A percentile compares a stretch with the other conserved stretches of the same genome.
phyloP scores from a whole-genome alignment of 495 filamentous ascomycete genomes.

The Penicillium parvum region DNA sequence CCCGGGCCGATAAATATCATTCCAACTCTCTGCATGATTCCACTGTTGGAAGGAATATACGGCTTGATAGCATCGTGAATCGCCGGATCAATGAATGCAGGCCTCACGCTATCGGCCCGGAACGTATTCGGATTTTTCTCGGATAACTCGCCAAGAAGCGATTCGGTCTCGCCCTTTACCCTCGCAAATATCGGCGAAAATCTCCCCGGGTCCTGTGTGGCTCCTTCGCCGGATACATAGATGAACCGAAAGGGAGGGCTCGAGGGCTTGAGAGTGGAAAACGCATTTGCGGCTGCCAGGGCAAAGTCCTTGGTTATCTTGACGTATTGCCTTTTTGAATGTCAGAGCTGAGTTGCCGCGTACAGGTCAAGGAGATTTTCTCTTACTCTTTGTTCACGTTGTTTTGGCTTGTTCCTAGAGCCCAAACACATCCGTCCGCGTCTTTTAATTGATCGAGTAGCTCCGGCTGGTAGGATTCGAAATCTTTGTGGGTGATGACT shows the following conservation, averaged over 20 bases:
- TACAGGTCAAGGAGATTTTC: too few species aligned
- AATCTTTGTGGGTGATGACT: conserved; percentile 67
- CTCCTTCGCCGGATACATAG: conserved; percentile 60
- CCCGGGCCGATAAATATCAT: conserved; percentile 4
- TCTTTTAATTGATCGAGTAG: conserved; percentile 57
- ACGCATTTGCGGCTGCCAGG: conserved; percentile 56
- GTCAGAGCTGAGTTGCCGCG: neutral
- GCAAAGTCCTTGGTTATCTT: conserved; percentile 63
- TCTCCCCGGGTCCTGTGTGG: conserved; percentile 43
- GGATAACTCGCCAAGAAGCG: conserved; percentile 43
- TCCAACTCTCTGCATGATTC: neutral
- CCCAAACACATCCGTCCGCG: conserved; percentile 67
- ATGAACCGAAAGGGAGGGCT: conserved; percentile 55
- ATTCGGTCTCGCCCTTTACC: conserved; percentile 62
- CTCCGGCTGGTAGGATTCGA: conserved; percentile 48
- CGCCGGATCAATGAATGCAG: conserved; percentile 47
- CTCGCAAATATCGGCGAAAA: conserved; percentile 54
- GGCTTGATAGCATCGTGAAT: conserved; percentile 46
- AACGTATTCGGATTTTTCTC: conserved; percentile 40
- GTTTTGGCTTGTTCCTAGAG: conserved; percentile 56
- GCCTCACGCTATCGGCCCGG: conserved; percentile 48
- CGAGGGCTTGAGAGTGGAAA: conserved; percentile 45
- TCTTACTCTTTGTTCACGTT: conserved; percentile 57
- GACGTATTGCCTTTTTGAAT: conserved; percentile 52
- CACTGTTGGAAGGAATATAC: conserved; percentile 27